Conservation (phyloP, 345 rosid species). For the Eucalyptus guilfoylei region DNA sequence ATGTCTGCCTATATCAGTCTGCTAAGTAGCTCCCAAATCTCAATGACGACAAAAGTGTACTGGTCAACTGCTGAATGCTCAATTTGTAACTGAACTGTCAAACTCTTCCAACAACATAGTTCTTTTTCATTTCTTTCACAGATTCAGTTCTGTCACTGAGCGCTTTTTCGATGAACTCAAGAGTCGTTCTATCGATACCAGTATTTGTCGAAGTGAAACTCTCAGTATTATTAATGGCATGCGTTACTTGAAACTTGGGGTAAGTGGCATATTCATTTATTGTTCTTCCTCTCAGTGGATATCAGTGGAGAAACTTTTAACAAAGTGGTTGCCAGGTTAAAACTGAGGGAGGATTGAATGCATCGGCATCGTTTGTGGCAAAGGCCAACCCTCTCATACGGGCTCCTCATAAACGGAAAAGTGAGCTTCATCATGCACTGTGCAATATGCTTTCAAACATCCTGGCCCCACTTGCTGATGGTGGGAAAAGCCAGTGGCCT, state of each 20-base stretch:
- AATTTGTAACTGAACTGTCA: background rate
- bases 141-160: constrained; percentile 98
- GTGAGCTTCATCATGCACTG: constrained; percentile 93
- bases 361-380: constrained; percentile 96
- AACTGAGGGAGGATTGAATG: constrained; percentile 96
- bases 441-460: constrained; percentile 97
- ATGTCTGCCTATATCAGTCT: background rate
- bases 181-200: constrained; percentile 76
- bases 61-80: background rate
- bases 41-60: background rate
- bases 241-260: constrained; percentile 99
- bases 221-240: constrained; percentile 94
- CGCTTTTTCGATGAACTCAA: constrained; percentile 91
- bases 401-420: constrained; percentile 83
- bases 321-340: constrained; percentile 55
- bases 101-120: background rate
- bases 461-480: constrained; percentile 91
- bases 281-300: background rate
- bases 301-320: constrained; percentile 1
- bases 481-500: constrained; percentile 96
- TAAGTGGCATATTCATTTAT: constrained; percentile 20
- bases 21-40: background rate
- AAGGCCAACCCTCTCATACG: constrained; percentile 96
- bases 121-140: constrained; percentile 9
- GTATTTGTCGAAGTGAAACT: constrained; percentile 83